These are phyloP conservation scores for Funneliformis caledonium DNA, from an alignment of 371 early-diverging fungal species.

Conservation along the genomic window DNA sequence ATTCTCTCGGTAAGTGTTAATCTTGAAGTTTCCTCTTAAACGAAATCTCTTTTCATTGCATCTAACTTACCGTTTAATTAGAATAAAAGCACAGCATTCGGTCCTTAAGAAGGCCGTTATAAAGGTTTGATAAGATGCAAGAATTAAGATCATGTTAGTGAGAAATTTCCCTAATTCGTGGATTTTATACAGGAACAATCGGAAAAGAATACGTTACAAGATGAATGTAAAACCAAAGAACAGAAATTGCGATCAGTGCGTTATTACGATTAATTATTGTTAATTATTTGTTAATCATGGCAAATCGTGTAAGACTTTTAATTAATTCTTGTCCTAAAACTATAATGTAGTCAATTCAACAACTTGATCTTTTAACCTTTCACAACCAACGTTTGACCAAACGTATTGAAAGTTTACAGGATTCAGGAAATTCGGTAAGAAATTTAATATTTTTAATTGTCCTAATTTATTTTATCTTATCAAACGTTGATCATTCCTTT, in stretches of 20 bases:
- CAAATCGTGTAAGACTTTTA: background rate
- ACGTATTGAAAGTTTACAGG: slow-evolving; percentile 67
- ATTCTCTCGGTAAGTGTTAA: slow-evolving; percentile 58
- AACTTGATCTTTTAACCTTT: slow-evolving; percentile 65
- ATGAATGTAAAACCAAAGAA: slow-evolving; percentile 68
- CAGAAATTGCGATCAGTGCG: slow-evolving; percentile 67
- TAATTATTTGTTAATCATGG: background rate
- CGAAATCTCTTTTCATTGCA: background rate
- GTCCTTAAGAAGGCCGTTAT: slow-evolving; percentile 67
- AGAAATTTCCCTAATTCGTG: background rate
- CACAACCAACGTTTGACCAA: slow-evolving; percentile 71
- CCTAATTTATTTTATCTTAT: background rate
- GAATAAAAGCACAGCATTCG: slow-evolving; percentile 68
- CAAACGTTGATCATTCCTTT: background rate
- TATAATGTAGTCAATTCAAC: slow-evolving; percentile 50
- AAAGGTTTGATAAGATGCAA: slow-evolving; percentile 50
- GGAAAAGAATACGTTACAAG: slow-evolving; percentile 57
- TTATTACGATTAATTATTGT: background rate
- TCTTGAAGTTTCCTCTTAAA: background rate
- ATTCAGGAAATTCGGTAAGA: slow-evolving; percentile 51
- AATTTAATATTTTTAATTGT: background rate
- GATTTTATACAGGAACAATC: slow-evolving; percentile 58
- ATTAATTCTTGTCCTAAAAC: background rate
- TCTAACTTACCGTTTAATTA: slow-evolving; percentile 31
- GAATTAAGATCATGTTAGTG: background rate